Conservation (phyloP, 768 basidiomycete species). For the Lanmaoa rubissima region DNA sequence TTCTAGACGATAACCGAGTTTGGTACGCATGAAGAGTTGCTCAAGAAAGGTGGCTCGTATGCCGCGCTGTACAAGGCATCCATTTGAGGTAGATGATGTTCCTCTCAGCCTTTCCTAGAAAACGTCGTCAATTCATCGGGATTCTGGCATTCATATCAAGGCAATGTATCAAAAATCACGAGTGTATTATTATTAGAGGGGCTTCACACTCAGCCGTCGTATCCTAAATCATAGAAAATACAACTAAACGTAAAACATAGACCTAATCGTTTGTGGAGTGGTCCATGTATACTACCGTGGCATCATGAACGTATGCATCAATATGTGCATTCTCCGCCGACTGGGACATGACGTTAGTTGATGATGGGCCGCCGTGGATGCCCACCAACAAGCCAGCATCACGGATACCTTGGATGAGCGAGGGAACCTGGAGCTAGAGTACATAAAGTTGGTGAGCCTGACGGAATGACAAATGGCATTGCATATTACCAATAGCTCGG, state of each 20-base stretch:
- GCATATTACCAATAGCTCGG: constrained; percentile 71
- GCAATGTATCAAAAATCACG: constrained; percentile 25
- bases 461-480: constrained; percentile 7
- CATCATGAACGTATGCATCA: constrained; percentile 67
- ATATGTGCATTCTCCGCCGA: constrained; percentile 49
- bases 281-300: constrained; percentile 67
- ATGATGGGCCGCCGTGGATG: constrained; percentile 63
- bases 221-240: constrained; percentile 27
- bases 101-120: constrained; percentile 2
- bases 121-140: constrained; percentile 5
- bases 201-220: constrained; percentile 18
- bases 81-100: constrained; percentile 38
- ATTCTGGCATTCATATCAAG: constrained; percentile 18
- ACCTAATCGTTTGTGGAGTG: constrained; percentile 48
- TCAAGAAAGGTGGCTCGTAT: constrained; percentile 59
- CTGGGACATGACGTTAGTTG: constrained; percentile 35
- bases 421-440: constrained; percentile 74
- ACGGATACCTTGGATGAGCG: constrained; percentile 83
- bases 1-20: constrained; percentile 70
- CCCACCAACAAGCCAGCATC: constrained; percentile 87
- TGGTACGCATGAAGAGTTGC: constrained; percentile 68
- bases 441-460: constrained; percentile 12
- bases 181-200: constrained; percentile 15
- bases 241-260: constrained; percentile 24
- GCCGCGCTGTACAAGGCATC: constrained; percentile 70